Evolutionary conservation across 345 rosid genomes (phyloP), one percentile per base, ranked within the genome.

Genomic region (Cardamine occulta): DNA sequence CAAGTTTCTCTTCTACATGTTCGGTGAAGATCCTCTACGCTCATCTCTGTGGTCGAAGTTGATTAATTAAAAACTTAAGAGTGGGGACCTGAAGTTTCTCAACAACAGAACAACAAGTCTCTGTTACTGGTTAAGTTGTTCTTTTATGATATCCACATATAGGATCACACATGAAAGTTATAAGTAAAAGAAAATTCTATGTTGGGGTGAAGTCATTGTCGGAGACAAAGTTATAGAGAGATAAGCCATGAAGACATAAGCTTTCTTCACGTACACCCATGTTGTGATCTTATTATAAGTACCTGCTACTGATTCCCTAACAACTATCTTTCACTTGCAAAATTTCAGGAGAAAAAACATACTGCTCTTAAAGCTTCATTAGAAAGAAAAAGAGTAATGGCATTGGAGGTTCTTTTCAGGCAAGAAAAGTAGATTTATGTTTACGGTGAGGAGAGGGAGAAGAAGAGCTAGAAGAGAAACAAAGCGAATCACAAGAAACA

Each of bases 91-190:
- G 37, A 63, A 40, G 80, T 64, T 45, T 0, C 57, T 70, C 58
- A 76, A 54, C 65, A 62, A 44, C 75, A 44, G 24, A 62, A 63
- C 66, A 76, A 62, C 7, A 59, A 60, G 69, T 76, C 58, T 53
- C 39, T 54, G 18, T 62, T 65, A 40, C 51, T 7, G 13, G 13
- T 55, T 17, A 24, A 54, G 15, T 55, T 76, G 66, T 70, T 70
- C 60, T 44, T 44, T 63, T 15, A 63, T 35, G 6, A 45, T 63
- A 55, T 28, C 35, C 42, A 23, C 31, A 58, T 17, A 14, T 65
- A 56, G 72, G 63, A 2, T 37, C 61, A 24, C 26, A 65, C 57
- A n/a, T 4, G 48, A 19, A 23, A 55, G 28, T 32, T 32, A 17
- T 15, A 32, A 40, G 52, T 26, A 57, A 49, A 31, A 18, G 48